Conservation (phyloP, 495 filamentous ascomycete species). For the Talaromyces stipitatus region DNA sequence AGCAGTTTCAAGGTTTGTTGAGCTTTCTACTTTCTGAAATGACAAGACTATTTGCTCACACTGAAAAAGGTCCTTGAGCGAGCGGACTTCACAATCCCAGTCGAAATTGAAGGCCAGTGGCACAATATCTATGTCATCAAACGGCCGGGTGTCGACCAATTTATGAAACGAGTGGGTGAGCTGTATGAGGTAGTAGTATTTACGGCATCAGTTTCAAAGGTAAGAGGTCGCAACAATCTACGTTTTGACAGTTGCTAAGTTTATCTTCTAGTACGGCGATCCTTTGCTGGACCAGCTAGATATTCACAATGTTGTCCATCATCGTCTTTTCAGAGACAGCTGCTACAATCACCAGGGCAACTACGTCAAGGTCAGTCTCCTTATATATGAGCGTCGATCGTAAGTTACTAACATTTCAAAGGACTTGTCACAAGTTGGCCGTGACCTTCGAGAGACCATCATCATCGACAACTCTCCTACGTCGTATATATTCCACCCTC, state of each 20-base stretch:
- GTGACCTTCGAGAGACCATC: slow-evolving; percentile 94
- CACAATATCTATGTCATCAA: slow-evolving; percentile 99
- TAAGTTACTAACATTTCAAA: slow-evolving; percentile 17
- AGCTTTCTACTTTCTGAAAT: neutral
- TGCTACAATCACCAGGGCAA: slow-evolving; percentile 99
- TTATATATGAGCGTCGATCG: neutral
- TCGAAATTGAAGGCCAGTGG: slow-evolving; percentile 97
- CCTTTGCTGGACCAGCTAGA: slow-evolving; percentile 94
- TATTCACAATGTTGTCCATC: slow-evolving; percentile 94
- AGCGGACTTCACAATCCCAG: slow-evolving; percentile 97
- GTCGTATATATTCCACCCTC: slow-evolving; percentile 98
- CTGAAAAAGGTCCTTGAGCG: slow-evolving; percentile 78
- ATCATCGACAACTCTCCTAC: slow-evolving; percentile 99
- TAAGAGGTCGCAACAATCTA: slow-evolving; percentile 29
- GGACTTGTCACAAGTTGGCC: slow-evolving; percentile 94
- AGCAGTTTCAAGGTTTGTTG: slow-evolving; percentile 96
- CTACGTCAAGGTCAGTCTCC: slow-evolving; percentile 73
- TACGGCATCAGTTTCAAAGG: slow-evolving; percentile 97
- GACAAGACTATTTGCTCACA: neutral
- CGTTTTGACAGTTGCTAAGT: slow-evolving; percentile 5
- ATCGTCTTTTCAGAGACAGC: slow-evolving; percentile 93
- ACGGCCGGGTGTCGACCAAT: slow-evolving; percentile 91
- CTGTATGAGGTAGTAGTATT: slow-evolving; percentile 98
- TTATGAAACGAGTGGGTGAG: slow-evolving; percentile 98
- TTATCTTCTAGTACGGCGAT: slow-evolving; percentile 72